Base-by-base conservation (phyloP, 2,329 filamentous ascomycete genomes). In the Colletotrichum truncatum region DNA sequence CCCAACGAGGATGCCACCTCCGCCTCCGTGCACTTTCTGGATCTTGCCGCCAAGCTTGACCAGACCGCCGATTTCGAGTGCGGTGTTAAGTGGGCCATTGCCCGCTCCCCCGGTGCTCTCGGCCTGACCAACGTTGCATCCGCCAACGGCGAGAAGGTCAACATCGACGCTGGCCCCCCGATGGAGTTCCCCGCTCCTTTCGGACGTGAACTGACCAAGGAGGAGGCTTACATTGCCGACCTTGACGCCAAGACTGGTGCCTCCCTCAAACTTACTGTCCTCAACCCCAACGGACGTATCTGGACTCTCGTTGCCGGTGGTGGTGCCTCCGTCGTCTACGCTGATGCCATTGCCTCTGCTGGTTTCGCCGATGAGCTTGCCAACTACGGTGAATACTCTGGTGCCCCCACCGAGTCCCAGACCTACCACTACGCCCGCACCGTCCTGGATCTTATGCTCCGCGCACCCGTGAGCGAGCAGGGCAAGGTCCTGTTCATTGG, bases 381-480 rank as follows among this genome's bases (percentile, higher is more conserved):
- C 85, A 99, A 99, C 90, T 99, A 99, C 79, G 96, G 96, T 81
- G 96, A 99, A 85, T 99, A 99, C 91, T 98, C 96, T 70, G 96
- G 96, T 85, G 96, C 96, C 70, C 96, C 96, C 72, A 98, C 94
- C 67, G 96, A 99, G 90, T 97, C 94, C 46, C 96, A 99, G 84
- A 98, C 96, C 67, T 99, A 93, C 90, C 94, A 98, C 90, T 99
- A 99, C 84, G 94, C 96, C 76, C 92, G 93, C 76, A 99, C 96
- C 28, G 93, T 99, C 70, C 87, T 99, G 69, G 96, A 99, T 80
- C 90, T 99, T 70, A 97, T 99, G 93, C 92, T 99, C 73, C 93
- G 96, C 72, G 91, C 95, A 60, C 95, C 96, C 64, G 81, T 89
- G 77, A 86, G 89, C 81, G 88, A 93, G 67, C 91, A 98, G 76